Conservation (phyloP, 2,329 filamentous ascomycete species). For the Falciphora oryzae region DNA sequence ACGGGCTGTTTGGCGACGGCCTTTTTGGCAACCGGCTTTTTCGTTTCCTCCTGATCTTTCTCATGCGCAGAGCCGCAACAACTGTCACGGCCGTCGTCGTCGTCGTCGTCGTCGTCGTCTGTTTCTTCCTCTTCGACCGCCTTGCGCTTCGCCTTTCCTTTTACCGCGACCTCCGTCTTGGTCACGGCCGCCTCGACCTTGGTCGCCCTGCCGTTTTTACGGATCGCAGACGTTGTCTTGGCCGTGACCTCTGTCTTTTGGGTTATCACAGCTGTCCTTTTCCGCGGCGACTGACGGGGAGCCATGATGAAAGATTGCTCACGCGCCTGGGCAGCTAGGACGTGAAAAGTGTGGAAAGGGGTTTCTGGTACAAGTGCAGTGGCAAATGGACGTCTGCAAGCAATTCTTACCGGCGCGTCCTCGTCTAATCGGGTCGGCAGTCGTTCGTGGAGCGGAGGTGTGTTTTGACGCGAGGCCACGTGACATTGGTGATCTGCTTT, state of each 20-base stretch:
- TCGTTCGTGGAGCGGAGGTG: not conserved
- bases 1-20: no score
- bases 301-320: not conserved
- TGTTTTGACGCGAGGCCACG: not conserved
- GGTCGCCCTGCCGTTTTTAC: conserved; percentile 10
- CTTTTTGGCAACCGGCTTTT: conserved; percentile 30
- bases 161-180: conserved; percentile 27
- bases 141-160: conserved; percentile 20
- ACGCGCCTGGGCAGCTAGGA: no score
- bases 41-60: conserved; percentile 21
- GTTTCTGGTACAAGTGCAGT: not conserved
- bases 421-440: not conserved
- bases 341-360: no score
- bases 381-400: not conserved
- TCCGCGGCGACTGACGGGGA: conserved; percentile 7
- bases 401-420: not conserved
- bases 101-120: conserved; percentile 19
- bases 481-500: not conserved
- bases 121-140: conserved; percentile 21
- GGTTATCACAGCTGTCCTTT: not conserved
- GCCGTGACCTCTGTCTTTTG: conserved; percentile 12
- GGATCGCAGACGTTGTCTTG: conserved; percentile 8
- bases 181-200: conserved; percentile 16
- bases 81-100: conserved; percentile 18
- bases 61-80: conserved; percentile 14